Percentiles rank a stretch among this genome's conserved stretches.
phyloP scores from a whole-genome alignment of 495 filamentous ascomycete species.

The Aspergillus mulundensis region DNA sequence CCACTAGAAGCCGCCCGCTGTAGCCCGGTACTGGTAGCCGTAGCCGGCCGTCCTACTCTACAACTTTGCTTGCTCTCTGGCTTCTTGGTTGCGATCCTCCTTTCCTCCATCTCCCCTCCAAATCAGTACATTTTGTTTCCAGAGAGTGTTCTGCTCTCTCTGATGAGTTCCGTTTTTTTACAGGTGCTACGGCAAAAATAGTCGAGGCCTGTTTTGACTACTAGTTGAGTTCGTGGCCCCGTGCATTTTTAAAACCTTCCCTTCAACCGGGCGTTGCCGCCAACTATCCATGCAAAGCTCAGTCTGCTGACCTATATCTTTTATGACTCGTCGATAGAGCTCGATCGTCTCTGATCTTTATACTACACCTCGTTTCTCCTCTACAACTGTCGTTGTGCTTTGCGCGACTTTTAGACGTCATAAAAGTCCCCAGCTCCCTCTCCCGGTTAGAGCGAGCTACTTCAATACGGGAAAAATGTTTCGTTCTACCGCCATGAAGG shows the following conservation, averaged over 20 bases:
- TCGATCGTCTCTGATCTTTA: not conserved
- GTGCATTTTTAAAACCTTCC: slow-evolving; percentile 21
- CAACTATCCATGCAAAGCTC: slow-evolving; percentile 24
- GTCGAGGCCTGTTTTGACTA: slow-evolving; percentile 41
- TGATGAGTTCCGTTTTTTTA: slow-evolving; percentile 42
- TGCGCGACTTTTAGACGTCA: slow-evolving; percentile 5
- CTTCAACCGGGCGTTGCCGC: slow-evolving; percentile 29
- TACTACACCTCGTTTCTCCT: not conserved
- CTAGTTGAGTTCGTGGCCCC: slow-evolving; percentile 15
- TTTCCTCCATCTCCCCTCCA: slow-evolving; percentile 15
- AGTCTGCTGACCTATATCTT: slow-evolving; percentile 17
- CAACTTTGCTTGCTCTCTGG: slow-evolving; percentile 7
- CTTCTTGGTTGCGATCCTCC: slow-evolving; percentile 7
- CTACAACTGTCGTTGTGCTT: not conserved
- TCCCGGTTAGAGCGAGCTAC: slow-evolving; percentile 10
- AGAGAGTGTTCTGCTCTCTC: slow-evolving; percentile 38
- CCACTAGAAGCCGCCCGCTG: not conserved
- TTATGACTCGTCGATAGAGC: slow-evolving; percentile 6
- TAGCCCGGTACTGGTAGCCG: slow-evolving; percentile 6
- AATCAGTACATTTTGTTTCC: slow-evolving; percentile 11
- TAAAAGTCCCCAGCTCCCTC: slow-evolving; percentile 3
- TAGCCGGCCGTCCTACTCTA: slow-evolving; percentile 19
- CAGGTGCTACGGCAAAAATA: slow-evolving; percentile 47
- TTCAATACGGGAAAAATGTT: slow-evolving; percentile 34
- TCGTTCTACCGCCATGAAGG: slow-evolving; percentile 43